Base-by-base conservation (phyloP, 306 rosid species). In the Carpinus fangiana region DNA sequence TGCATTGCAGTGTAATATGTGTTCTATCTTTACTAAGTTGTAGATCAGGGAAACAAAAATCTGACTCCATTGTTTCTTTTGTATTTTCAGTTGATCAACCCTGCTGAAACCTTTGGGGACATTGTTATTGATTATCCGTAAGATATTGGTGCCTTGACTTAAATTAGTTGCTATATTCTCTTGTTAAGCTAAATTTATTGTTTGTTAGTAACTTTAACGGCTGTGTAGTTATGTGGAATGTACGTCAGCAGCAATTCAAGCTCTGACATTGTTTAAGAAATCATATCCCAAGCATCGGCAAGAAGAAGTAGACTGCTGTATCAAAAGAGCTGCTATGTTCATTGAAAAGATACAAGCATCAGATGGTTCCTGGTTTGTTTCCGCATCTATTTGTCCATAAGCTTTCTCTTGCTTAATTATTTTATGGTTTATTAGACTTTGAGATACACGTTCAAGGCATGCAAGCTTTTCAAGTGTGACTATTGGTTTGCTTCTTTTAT, bases 81-180 rank as follows among this genome's bases (percentile, higher is more conserved):
- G 55, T 83, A 12, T 87, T 80, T 54, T 38, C 98, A 94, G 97
- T 57, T 92, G 82, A 83, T 90, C 88, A 92, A 94, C 74, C 97
- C 98, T 75, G 97, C 97, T 61, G 97, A 94, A 80, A 94, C 97
- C 52, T 94, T 94, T 75, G 98, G 98, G 47, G 98, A 94, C 85
- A 94, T 94, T 38, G 97, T 94, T 75, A 90, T 94, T 77, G 98
- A 94, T 85, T 94, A 94, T 85, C 83, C 93, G 98, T 94, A 84
- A 92, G 98, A 78, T 85, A 59, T 77, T 79, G 23, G 54, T 54
- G 59, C 68, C 81, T 85, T 78, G 72, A 70, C 48, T 78, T 74
- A 48, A 55, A 69, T 72, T 46, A 73, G n/a, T 80, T 80, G 55
- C 38, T 53, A 46, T 68, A 55, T n/a, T 10, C 12, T 28, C 54